A percentile compares a stretch with the other conserved stretches of the same genome.
Evolutionary conservation across 306 rosid species (phyloP).

Genomic region (Heteromeles arbutifolia): DNA sequence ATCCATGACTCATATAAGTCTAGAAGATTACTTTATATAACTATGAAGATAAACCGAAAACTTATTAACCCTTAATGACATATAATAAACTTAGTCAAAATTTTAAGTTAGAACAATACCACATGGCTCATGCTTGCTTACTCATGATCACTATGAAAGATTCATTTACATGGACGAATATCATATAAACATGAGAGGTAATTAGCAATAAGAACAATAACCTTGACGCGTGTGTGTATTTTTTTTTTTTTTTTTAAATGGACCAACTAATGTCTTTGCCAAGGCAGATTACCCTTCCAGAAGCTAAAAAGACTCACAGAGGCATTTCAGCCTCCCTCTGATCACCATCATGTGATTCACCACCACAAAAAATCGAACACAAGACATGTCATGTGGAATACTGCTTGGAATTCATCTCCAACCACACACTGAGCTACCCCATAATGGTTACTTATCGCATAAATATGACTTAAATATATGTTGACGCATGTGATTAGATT

Average conservation of each 20-base stretch:
- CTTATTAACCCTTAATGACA: background rate
- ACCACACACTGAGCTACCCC: too few species aligned
- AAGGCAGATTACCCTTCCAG: too few species aligned
- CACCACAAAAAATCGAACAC: too few species aligned
- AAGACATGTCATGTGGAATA: too few species aligned
- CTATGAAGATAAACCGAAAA: background rate
- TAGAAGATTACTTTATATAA: background rate
- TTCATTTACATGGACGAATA: background rate
- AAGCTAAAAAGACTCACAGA: too few species aligned
- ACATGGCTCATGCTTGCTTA: background rate
- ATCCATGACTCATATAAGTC: background rate
- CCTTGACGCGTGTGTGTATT: too few species aligned
- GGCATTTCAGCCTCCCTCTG: too few species aligned
- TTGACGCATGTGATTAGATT: background rate
- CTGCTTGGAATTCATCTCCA: too few species aligned
- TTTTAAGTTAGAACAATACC: background rate
- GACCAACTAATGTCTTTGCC: too few species aligned
- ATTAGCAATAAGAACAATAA: background rate
- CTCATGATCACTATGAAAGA: background rate
- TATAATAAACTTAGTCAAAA: background rate
- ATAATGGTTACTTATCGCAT: too few species aligned
- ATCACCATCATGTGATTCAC: too few species aligned
- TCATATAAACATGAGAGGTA: background rate
- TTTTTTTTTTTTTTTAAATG: too few species aligned
- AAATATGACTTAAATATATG: background rate